Conservation (phyloP, 2,329 filamentous ascomycete genomes). For the Colletotrichum shisoi region DNA sequence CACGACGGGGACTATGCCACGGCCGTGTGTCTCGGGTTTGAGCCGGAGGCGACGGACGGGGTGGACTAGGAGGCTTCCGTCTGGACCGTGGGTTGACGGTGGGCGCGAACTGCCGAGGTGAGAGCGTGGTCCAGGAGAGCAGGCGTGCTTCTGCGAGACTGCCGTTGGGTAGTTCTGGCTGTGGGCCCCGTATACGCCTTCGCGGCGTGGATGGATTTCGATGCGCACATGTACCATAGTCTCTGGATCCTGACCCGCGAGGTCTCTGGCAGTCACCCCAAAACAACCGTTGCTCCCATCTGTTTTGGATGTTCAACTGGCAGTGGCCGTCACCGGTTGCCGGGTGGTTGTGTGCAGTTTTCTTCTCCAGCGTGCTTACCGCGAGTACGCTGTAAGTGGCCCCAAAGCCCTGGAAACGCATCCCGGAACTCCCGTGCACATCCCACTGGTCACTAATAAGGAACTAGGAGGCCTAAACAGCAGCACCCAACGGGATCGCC, state of each 20-base stretch:
- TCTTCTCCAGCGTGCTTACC: not conserved
- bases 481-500: not conserved
- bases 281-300: too few species aligned
- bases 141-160: not conserved
- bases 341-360: too few species aligned
- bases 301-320: too few species aligned
- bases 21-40: constrained; percentile 68
- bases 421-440: not conserved
- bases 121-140: not conserved
- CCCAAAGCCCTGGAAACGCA: not conserved
- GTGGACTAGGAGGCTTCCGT: not conserved
- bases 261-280: too few species aligned
- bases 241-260: not conserved
- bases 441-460: not conserved
- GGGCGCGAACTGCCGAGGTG: not conserved
- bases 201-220: not conserved
- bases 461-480: not conserved
- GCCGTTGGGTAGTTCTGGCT: too few species aligned
- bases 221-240: not conserved
- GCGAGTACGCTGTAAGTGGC: not conserved
- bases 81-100: not conserved
- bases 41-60: constrained; percentile 29
- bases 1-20: constrained; percentile 86
- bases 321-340: too few species aligned
- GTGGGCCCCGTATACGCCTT: not conserved